These are phyloP conservation scores for Rhynchospora breviuscula DNA, from an alignment of 176 grass and related monocot genomes.

Conservation along the genomic window DNA sequence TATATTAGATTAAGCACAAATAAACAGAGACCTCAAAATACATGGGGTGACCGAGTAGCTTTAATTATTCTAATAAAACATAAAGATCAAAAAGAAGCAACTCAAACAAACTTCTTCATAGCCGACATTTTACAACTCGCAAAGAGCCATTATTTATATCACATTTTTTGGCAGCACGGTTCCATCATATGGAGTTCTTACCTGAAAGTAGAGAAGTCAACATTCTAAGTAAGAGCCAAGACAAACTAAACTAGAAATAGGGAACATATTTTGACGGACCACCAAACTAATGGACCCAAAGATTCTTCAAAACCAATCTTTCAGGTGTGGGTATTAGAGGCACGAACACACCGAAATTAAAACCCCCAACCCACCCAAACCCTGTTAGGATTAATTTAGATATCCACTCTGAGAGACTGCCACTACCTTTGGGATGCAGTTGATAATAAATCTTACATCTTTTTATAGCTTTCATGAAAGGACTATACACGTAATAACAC, in stretches of 20 bases:
- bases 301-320: neutral
- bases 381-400: too few species aligned
- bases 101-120: conserved; percentile 2
- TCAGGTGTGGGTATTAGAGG: neutral
- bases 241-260: neutral
- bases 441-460: too few species aligned
- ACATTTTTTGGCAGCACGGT: conserved; percentile 22
- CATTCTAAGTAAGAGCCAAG: neutral
- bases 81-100: neutral
- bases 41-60: neutral
- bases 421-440: too few species aligned
- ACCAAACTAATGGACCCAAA: too few species aligned
- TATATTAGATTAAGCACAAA: neutral
- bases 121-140: conserved; percentile 13
- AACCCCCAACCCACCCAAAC: too few species aligned
- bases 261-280: neutral
- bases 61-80: conserved; percentile 11
- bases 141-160: conserved; percentile 10
- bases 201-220: neutral
- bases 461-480: too few species aligned
- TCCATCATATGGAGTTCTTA: neutral
- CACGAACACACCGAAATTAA: too few species aligned
- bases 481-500: too few species aligned
- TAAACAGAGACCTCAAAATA: neutral
- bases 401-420: too few species aligned